Evolutionary conservation across 257 asterid species (phyloP), one percentile per base, ranked within the genome.

Genomic region (Rehmannia glutinosa): DNA sequence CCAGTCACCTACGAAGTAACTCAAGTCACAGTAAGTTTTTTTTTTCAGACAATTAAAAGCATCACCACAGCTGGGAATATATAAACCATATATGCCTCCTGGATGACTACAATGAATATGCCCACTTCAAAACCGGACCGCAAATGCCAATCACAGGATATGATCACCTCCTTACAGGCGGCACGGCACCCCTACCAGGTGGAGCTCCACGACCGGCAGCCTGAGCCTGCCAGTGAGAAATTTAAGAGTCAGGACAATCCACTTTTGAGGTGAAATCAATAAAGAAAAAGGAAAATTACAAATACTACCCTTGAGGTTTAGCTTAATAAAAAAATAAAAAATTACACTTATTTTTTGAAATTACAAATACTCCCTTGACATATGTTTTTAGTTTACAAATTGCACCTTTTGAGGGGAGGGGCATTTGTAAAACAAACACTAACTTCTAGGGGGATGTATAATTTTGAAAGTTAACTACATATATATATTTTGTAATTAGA

Each of bases 151-250:
- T 46, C 11, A 8, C 33, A 0, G 35, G 52, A 53, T 43, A 21
- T 5, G 35, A 80, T 88, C 84, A 93, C 82, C 99, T 83, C 69
- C 97, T 82, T 12, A 75, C 96, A 41, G 96, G 97, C 24, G 97
- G 96, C 54, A 76, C 95, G 53, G 61, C 80, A 21, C 99, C 99
- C 62, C 97, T 67, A 55, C 99, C 96, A 35, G 95, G 97, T 19
- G 91, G 62, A 42, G 77, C 94, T 33, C 96, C 99, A 70, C 97
- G 97, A 27, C 98, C 92, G 62, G 89, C 86, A 77, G 88, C 93
- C 75, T 90, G 96, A 67, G 94, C 98, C 97, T 93, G 87, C 65
- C 73, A 49, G 69, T 43, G 16, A 33, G 39, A 66, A 68, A 27
- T 59, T 32, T 15, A 15, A 35, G 15, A n/a, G 25, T 73, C 51